These are phyloP conservation scores for Gastrolobium bilobum DNA, from an alignment of 306 rosid genomes.

Conservation along the genomic window DNA sequence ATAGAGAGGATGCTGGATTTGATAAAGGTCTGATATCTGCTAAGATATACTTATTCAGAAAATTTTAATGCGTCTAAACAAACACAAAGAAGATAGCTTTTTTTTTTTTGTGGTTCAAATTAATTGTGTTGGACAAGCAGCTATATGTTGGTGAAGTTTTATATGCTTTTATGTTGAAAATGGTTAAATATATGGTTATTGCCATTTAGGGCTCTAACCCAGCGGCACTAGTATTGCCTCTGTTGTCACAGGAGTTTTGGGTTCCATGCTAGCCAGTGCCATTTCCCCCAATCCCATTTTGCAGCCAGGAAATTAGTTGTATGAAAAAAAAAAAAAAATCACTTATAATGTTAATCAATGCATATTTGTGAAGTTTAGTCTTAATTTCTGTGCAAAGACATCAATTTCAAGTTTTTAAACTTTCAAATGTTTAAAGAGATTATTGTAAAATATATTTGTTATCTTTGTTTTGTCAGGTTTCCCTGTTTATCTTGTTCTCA, in stretches of 20 bases:
- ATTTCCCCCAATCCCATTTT: not conserved
- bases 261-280: not conserved
- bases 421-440: slow-evolving; percentile 34
- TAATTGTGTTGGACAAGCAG: slow-evolving; percentile 30
- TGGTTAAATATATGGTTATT: slow-evolving; percentile 20
- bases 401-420: slow-evolving; percentile 32
- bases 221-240: slow-evolving; percentile 23
- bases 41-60: slow-evolving; percentile 28
- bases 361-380: not conserved
- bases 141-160: not conserved
- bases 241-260: not conserved
- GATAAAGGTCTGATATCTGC: slow-evolving; percentile 73
- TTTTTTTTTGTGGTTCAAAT: slow-evolving; percentile 8
- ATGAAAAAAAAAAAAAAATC: not conserved
- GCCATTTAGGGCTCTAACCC: slow-evolving; percentile 5
- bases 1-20: slow-evolving; percentile 89
- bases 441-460: slow-evolving; percentile 28
- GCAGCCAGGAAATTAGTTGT: not conserved
- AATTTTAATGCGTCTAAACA: not conserved
- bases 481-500: slow-evolving; percentile 52
- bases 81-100: slow-evolving; percentile 15
- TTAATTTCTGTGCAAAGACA: not conserved
- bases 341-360: not conserved
- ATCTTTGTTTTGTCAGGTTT: slow-evolving; percentile 36
- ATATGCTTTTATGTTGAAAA: not conserved